phyloP scores from a whole-genome alignment of 139 green algal genomes.

The Coelastrella sp. region DNA sequence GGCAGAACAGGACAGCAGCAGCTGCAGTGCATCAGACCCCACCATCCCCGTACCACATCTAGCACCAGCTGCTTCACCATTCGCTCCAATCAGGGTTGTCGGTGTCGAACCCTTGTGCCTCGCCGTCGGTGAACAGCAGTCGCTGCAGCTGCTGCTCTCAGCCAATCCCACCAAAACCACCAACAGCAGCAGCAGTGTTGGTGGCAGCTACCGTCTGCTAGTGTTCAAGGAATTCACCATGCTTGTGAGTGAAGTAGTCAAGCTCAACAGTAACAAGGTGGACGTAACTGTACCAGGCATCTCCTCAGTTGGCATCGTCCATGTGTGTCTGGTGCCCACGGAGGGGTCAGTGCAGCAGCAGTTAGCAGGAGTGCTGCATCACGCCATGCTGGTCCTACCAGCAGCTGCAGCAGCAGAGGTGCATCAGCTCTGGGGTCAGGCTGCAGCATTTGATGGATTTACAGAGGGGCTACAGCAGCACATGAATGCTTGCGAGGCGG shows the following conservation, averaged over 20 bases:
- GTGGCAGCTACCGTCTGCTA: neutral
- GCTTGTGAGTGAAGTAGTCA: neutral
- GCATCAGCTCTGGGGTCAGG: neutral
- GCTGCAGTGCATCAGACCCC: neutral
- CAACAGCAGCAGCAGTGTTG: neutral
- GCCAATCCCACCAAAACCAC: no score
- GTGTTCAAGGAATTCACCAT: neutral
- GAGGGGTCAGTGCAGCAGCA: neutral
- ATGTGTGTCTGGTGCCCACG: neutral
- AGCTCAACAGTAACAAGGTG: neutral
- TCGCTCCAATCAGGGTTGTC: no score
- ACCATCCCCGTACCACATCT: no score
- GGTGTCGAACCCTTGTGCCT: no score
- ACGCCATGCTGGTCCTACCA: neutral
- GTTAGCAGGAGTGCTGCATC: neutral
- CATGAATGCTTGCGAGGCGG: neutral
- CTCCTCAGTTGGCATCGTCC: neutral
- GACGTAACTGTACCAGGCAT: neutral
- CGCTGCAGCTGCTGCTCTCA: no score
- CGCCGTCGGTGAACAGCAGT: no score
- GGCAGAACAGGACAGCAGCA: neutral
- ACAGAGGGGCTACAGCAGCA: neutral
- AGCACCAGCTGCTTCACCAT: no score
- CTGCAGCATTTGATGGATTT: neutral
- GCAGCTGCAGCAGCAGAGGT: neutral